Base-by-base conservation (phyloP, 1,139 yeast genomes). In the Hansenula sp. region DNA sequence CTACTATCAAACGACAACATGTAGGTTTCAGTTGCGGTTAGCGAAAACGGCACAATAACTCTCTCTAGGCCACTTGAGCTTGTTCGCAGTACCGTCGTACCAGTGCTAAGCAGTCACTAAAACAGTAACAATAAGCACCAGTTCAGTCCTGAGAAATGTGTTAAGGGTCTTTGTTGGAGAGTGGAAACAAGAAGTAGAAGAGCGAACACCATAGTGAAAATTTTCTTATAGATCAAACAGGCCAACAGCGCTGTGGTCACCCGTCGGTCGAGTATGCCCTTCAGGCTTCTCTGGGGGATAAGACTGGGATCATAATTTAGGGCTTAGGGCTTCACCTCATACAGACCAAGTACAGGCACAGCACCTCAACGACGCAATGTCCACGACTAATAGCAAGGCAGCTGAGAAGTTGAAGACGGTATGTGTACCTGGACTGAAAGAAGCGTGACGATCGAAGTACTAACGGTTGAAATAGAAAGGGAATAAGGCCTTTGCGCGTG, bases 1-100 rank as follows among this genome's bases (percentile, higher is more conserved):
- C 58, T 55, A 57, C 61, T 57, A 57, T 57, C 61, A 57, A 57
- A 57, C 61, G 55, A 55, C 61, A 57, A 55, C 60, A 42, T 51
- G 55, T 52, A 46, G 56, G 56, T 44, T 41, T 33, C 53, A 54
- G 59, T 55, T 57, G 61, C 58, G 61, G 61, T 57, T 57, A 57
- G 61, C 61, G 61, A 57, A 57, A 57, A 54, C 52, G 53, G 59
- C 61, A 47, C 5, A 11, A 6, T 18, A 34, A 31, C 17, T 41
- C 15, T 33, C 38, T 53, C 55, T 54, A 41, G 51, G 53, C 54
- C 36, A 34, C 52, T 38, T 41, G 49, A 46, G 48, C 51, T 48
- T 36, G 38, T n/a, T 28, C 38, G 27, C 25, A 4, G 17, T 28
- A 13, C 38, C 32, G 27, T 36, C n/a, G 15, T 12, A 16, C 36